These are phyloP conservation scores for Margaritispora aquatica DNA, from an alignment of 495 filamentous ascomycete genomes.

Conservation along the genomic window DNA sequence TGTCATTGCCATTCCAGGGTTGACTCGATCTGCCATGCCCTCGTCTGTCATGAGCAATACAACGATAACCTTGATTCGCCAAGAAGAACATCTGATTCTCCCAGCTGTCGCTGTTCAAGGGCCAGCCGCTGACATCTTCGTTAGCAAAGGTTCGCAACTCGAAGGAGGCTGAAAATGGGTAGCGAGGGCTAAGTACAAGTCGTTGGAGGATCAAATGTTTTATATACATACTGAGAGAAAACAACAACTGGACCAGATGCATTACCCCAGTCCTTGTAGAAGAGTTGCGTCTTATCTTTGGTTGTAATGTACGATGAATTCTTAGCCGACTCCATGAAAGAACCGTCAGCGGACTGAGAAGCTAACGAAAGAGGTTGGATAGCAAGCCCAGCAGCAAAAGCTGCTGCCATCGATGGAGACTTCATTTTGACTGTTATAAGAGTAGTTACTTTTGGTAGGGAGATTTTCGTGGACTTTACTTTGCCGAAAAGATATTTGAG, in stretches of 20 bases:
- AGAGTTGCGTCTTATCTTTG: conserved; percentile 31
- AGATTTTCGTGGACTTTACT: too few relatives aligned
- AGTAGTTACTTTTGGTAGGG: too few relatives aligned
- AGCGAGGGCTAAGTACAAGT: too few relatives aligned
- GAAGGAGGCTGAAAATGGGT: too few relatives aligned
- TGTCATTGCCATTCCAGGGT: conserved; percentile 35
- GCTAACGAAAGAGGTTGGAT: neutral
- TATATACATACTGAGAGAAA: conserved; percentile 27
- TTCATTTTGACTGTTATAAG: neutral
- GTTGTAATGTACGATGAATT: conserved; percentile 18
- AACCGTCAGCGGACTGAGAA: neutral
- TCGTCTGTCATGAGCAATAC: conserved; percentile 37
- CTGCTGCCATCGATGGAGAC: neutral
- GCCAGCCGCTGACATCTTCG: conserved; percentile 26
- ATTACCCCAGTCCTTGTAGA: conserved; percentile 38
- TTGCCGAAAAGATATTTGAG: too few relatives aligned
- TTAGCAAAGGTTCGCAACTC: neutral
- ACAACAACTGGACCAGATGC: conserved; percentile 24
- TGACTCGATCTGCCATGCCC: conserved; percentile 36
- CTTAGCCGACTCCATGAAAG: neutral
- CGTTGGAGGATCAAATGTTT: too few relatives aligned
- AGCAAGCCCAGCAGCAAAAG: neutral
- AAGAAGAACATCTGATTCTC: conserved; percentile 38
- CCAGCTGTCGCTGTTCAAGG: conserved; percentile 35
- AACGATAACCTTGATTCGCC: conserved; percentile 31